Evolutionary conservation across 257 asterid genomes (phyloP).

Genomic region (Nicotiana otophora): DNA sequence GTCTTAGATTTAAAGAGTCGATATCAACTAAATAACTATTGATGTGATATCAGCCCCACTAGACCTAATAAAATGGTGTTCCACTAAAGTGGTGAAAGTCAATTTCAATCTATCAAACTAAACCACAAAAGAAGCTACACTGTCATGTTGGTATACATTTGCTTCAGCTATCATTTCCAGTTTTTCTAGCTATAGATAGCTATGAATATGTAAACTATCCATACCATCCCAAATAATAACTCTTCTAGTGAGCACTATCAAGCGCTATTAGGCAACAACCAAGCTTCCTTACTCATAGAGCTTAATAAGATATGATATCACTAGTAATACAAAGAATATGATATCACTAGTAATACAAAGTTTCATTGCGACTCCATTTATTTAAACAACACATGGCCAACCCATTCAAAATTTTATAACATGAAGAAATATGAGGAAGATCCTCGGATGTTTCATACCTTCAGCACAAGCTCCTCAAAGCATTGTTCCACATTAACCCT

Average conservation of each 20-base stretch:
- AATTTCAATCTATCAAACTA: neutral
- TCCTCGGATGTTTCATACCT: conserved; percentile 35
- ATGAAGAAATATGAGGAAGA: neutral
- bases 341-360: neutral
- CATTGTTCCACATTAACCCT: conserved; percentile 91
- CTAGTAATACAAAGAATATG: neutral
- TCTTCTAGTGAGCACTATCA: neutral
- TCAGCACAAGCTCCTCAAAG: conserved; percentile 87
- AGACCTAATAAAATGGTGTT: neutral
- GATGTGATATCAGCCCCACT: neutral
- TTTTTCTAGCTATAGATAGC: neutral
- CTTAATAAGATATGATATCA: neutral
- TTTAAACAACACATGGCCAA: neutral
- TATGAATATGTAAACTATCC: neutral
- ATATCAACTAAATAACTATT: neutral
- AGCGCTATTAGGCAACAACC: neutral
- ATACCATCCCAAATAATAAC: neutral
- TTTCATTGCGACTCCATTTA: neutral
- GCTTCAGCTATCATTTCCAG: neutral
- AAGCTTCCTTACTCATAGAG: neutral
- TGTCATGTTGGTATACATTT: neutral
- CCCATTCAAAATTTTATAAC: neutral
- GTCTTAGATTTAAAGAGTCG: neutral
- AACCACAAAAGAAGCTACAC: neutral
- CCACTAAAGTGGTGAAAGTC: neutral